phyloP scores from a whole-genome alignment of 2,329 filamentous ascomycete genomes.

The Fusarium buxicola region DNA sequence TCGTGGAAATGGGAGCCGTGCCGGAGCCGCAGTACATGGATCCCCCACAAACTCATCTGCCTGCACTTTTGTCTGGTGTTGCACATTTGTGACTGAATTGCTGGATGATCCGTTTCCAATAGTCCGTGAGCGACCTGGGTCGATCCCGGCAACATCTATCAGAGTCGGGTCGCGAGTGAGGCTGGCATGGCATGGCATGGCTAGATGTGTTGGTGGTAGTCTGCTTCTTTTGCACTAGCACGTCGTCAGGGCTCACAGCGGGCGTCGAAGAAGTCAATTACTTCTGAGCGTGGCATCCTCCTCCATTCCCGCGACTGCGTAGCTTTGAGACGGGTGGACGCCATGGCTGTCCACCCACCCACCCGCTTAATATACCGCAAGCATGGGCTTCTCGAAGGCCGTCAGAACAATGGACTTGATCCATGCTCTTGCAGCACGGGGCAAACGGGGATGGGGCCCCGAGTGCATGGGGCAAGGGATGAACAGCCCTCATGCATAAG shows the following conservation, averaged over 20 bases:
- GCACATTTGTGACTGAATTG: background rate
- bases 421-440: slow-evolving; percentile 43
- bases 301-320: slow-evolving; percentile 16
- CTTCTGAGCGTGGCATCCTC: slow-evolving; percentile 5
- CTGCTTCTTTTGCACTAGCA: slow-evolving; percentile 15
- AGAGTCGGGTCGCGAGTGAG: slow-evolving; percentile 15
- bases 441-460: slow-evolving; percentile 39
- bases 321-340: slow-evolving; percentile 20
- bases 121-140: background rate
- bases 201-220: slow-evolving; percentile 13
- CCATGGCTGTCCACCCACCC: slow-evolving; percentile 15
- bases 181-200: slow-evolving; percentile 24
- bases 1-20: slow-evolving; percentile 26
- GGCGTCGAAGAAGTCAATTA: slow-evolving; percentile 3
- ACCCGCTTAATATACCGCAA: slow-evolving; percentile 5
- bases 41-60: slow-evolving; percentile 3
- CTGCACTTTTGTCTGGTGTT: slow-evolving; percentile 2
- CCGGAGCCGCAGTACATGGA: slow-evolving; percentile 37
- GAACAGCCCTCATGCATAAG: slow-evolving; percentile 26
- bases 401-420: slow-evolving; percentile 41
- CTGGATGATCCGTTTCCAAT: background rate
- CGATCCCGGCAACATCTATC: background rate
- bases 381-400: slow-evolving; percentile 45
- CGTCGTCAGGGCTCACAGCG: slow-evolving; percentile 6
- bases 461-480: slow-evolving; percentile 37